phyloP scores from a whole-genome alignment of 2,329 filamentous ascomycete genomes.

The Colletotrichum lupini region DNA sequence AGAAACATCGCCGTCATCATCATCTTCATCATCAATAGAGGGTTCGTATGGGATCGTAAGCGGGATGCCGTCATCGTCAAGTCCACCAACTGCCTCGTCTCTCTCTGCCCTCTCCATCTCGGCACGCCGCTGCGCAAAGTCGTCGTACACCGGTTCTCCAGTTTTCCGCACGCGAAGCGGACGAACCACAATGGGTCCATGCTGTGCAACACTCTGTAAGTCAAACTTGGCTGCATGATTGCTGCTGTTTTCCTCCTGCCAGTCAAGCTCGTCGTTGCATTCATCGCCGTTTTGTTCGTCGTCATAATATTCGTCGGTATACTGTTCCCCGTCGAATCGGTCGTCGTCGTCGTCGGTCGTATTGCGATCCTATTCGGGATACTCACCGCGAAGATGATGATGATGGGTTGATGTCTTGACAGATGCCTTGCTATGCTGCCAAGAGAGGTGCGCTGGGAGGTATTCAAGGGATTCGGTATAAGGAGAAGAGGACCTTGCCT shows the following conservation, averaged over 20 bases:
- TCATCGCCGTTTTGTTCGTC: conserved; percentile 40
- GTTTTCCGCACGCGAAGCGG: conserved; percentile 19
- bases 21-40: conserved; percentile 47
- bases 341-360: conserved; percentile 23
- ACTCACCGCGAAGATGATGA: conserved; percentile 64
- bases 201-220: conserved; percentile 10
- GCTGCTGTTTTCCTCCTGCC: conserved; percentile 6
- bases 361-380: conserved; percentile 44
- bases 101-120: conserved; percentile 35
- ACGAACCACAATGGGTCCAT: conserved; percentile 24
- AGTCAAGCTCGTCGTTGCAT: conserved; percentile 29
- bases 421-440: conserved; percentile 47
- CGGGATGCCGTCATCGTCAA: conserved; percentile 42
- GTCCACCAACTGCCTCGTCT: conserved; percentile 33
- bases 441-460: conserved; percentile 41
- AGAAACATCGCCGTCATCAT: conserved; percentile 74
- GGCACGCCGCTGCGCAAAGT: conserved; percentile 24
- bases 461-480: conserved; percentile 52
- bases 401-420: conserved; percentile 42
- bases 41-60: conserved; percentile 59
- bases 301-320: conserved; percentile 35
- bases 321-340: conserved; percentile 44
- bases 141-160: not conserved
- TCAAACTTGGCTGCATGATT: conserved; percentile 20
- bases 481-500: conserved; percentile 54